Base-by-base conservation (phyloP, 208 protist species). In the Trypanosoma theileri region DNA sequence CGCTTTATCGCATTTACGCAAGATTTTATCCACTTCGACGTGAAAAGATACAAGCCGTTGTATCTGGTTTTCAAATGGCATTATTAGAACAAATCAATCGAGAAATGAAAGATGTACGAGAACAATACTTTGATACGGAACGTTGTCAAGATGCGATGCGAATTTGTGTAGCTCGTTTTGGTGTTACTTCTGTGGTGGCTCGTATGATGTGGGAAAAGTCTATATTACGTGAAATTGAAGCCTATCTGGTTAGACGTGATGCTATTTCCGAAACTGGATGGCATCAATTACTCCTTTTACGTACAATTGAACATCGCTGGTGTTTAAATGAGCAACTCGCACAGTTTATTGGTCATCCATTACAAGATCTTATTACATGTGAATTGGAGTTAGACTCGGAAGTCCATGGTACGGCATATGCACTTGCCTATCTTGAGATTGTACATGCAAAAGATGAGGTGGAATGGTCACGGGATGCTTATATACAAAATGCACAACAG, bases 231-330 rank as follows among this genome's bases (percentile, higher is more conserved):
- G 68, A 78, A 24, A 72, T 94, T 28, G 79, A 84, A 41, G 62
- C 82, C 22, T 86, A 77, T 65, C 64, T 89, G 51, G 75, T 85
- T 42, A 77, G 73, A 26, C 80, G 80, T 42, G 88, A 96, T 74
- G 89, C 81, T 58, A 80, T 93, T 12, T 79, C 73, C 41, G 88
- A 96, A 63, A 67, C 80, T 51, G 92, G 92, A 42, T 96, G 92
- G 89, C 88, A 95, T 58, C 85, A 88, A 50, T 73, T 96, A 62
- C 69, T 96, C n/a, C 75, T 75, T 59, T 81, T 96, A n/a, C 88
- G 88, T 51, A 92, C 85, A 50, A 80, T 94, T 28, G 82, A 94
- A 71, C 73, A 88, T 56, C 75, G 79, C 46, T 95, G 89, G 88
- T 77, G 79, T 17, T 80, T 95, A n/a, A 85, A 94, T 63, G 74